phyloP scores from a whole-genome alignment of 2,329 filamentous ascomycete species.

The Dactylellina haptotyla region DNA sequence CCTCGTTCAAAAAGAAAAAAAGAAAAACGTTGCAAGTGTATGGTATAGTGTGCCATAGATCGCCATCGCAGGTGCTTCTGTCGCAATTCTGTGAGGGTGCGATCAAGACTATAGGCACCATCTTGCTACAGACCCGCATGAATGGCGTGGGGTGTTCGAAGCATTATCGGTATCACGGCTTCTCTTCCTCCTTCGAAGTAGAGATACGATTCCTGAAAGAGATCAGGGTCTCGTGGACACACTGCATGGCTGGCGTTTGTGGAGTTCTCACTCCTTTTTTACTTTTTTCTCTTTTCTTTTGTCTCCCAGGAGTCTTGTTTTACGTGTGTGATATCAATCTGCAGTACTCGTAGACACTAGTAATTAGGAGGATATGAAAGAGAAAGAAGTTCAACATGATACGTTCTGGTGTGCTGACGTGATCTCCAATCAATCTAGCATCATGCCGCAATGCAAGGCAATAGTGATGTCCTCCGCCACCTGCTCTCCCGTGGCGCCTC shows the following conservation, averaged over 20 bases:
- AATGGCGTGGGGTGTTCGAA: slow-evolving; percentile 16
- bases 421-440: slow-evolving; percentile 56
- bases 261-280: not conserved
- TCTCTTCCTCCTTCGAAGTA: not conserved
- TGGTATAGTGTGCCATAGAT: slow-evolving; percentile 30
- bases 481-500: slow-evolving; percentile 72
- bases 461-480: slow-evolving; percentile 69
- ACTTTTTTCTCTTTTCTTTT: not conserved
- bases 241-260: slow-evolving; percentile 26
- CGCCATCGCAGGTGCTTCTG: slow-evolving; percentile 27
- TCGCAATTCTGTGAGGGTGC: slow-evolving; percentile 7
- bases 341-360: slow-evolving; percentile 32
- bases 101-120: not conserved
- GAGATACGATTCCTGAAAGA: slow-evolving; percentile 17
- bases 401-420: slow-evolving; percentile 30
- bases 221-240: slow-evolving; percentile 41
- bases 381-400: slow-evolving; percentile 5
- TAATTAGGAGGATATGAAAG: not conserved
- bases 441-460: slow-evolving; percentile 62
- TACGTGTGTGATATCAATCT: slow-evolving; percentile 16
- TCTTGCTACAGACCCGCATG: slow-evolving; percentile 33
- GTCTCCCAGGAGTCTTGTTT: not conserved
- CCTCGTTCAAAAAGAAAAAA: not conserved
- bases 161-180: not conserved
- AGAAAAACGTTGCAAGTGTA: slow-evolving; percentile 6